Base-by-base conservation (phyloP, 768 basidiomycete species). In the Cystoderma amianthinum region DNA sequence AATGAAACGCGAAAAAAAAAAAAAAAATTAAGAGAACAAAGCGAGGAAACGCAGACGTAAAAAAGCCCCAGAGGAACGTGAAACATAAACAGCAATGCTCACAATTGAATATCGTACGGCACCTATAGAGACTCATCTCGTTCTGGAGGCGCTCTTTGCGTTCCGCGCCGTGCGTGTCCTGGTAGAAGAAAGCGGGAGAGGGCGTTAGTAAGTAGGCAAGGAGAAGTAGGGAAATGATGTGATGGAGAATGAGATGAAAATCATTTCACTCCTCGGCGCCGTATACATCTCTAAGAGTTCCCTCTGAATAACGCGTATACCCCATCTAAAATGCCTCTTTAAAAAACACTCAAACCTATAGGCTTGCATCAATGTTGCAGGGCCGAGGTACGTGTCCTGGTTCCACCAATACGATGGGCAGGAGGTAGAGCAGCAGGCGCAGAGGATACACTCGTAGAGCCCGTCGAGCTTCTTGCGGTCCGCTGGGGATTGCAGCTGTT, bases 381-480 rank as follows among this genome's bases (percentile, higher is more conserved):
- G 95, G 24, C 95, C 94, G 30, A 99, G 85, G 64, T 99, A 99
- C 62, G 92, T 87, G 58, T 97, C 93, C 65, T 93, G 91, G 68
- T 97, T 98, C 95, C 95, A 98, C 95, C 95, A 97, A 66, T 98
- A 96, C 21, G n/a, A n/a, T n/a, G n/a, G n/a, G n/a, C n/a, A 99
- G 33, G 87, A 88, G 0, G 95, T 98, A 32, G 93, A 93, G 70
- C 95, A 99, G 67, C 96, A 97, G 1, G 95, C 91, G 55, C 91
- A 94, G 43, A 94, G 80, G 48, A 95, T 97, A 62, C 94, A 94
- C 63, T 97, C 96, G 69, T 98, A 99, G 69, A 98, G 79, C 37
- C 94, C 93, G 51, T 88, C 95, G 13, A 99, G 82, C 66, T 97
- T 98, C 73, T 80, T 81, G 56, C 95, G 80, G 58, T 99, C 92